Base-by-base conservation (phyloP, 306 rosid species). In the Vigna angularis region DNA sequence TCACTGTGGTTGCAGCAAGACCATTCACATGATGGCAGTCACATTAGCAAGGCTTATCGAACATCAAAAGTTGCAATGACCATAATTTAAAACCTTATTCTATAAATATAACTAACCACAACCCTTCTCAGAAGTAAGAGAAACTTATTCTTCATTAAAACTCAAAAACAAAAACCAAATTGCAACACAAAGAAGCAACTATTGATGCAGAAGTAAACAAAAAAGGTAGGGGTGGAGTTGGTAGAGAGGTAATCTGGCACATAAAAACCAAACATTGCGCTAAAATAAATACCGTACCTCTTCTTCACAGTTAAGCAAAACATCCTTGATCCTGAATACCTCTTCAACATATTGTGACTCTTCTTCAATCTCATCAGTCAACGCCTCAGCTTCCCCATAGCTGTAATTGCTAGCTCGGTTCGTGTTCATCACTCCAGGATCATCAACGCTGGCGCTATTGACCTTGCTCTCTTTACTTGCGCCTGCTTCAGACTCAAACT, bases 381-480 rank as follows among this genome's bases (percentile, higher is more conserved):
- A 86, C 79, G 96, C 97, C 88, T 93, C 97, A 17, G 93, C 96
- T 10, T 90, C 93, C 58, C 89, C 92, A 76, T 26, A 87, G 87
- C 92, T 86, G 56, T 66, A 88, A 76, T 85, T 92, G 81, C 87
- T 84, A 20, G 85, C 86, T 53, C 70, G 88, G 65, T 87, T 85
- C 71, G 36, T 56, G 77, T 76, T 69, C 85, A 73, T 84, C 75
- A 81, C 93, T 52, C 74, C 86, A 48, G 53, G 84, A 77, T 87
- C 93, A 77, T 87, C 93, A 62, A 85, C 85, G 71, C 90, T 76
- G 52, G 82, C 73, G 48, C 86, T 81, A 73, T 84, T 83, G 24
- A 82, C 93, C 83, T 93, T 88, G 86, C 97, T 93, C 85, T 90
- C 96, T 78, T 93, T 93, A 75, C 97, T 93, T 1, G 84, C 93